Base-by-base conservation (phyloP, 2,329 filamentous ascomycete genomes). In the Neofusicoccum parvum region DNA sequence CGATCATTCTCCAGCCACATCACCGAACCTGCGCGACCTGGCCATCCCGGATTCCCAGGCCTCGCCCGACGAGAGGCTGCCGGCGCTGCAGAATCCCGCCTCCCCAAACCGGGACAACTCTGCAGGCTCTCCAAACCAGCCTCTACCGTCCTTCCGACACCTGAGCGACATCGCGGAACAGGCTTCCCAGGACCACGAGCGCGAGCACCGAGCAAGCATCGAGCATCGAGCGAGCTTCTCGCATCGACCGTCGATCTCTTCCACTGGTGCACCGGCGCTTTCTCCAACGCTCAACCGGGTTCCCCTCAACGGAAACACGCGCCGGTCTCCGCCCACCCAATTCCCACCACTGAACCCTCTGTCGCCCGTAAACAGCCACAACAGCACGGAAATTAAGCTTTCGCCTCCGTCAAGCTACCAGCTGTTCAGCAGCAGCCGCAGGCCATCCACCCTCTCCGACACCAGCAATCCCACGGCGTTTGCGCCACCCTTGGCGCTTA, bases 221-320 rank as follows among this genome's bases (percentile, higher is more conserved):
- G 70, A 70, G 10, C 72, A 72, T 53, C 66, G 43, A 41, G 43
- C 51, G 36, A 65, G 50, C 36, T 50, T 65, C 27, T 56, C 68
- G 32, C 76, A 78, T 66, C 71, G 76, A 45, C 75, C 72, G 32
- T 79, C 76, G 0, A 71, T 78, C 39, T 78, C 76, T 4, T 78
- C 76, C 0, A 54, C 45, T n/a, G 62, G 65, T 7, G 62, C 51
- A 41, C 70, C 73, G 3, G 72, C 70, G 36, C 71, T 75, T 32
- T 79, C 76, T 4, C 76, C 76, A n/a, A 77, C 75, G 5, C 71
- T 72, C 34, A 70, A 71, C 9, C 72, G 76, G 9, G 71, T 74
- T 15, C 66, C 75, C 5, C 76, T 75, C 11, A 76, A 76, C 23
- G 56, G 56, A n/a, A 75, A 72, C 54, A 74, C 74, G 10, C 68